phyloP scores from a whole-genome alignment of 805 yeast species.

The Teunomyces lycoperdinae region DNA sequence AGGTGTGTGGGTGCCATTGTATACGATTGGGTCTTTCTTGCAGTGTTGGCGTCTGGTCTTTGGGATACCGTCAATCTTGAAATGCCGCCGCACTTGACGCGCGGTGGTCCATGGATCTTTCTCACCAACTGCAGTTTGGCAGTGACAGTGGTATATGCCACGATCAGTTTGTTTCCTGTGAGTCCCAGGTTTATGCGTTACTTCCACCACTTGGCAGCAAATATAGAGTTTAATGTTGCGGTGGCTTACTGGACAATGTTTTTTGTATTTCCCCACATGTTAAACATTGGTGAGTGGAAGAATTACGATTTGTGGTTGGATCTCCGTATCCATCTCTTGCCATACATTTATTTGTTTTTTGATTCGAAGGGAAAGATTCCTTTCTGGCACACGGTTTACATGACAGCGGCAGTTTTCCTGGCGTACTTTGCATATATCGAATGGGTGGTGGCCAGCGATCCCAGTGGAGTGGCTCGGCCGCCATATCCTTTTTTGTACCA shows the following conservation, averaged over 20 bases:
- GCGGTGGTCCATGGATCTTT: conserved; percentile 24
- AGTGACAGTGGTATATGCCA: conserved; percentile 6
- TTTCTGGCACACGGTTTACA: not conserved
- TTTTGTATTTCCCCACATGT: conserved; percentile 13
- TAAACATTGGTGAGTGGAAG: conserved; percentile 14
- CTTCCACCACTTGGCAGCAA: conserved; percentile 11
- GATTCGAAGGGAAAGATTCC: conserved; percentile 2
- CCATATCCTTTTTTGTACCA: conserved; percentile 20
- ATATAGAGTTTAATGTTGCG: conserved; percentile 23
- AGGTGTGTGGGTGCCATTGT: not conserved
- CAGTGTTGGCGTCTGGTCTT: conserved; percentile 9
- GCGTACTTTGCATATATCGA: conserved; percentile 18
- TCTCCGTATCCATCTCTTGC: conserved; percentile 24
- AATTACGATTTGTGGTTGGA: conserved; percentile 17
- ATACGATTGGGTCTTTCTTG: conserved; percentile 1
- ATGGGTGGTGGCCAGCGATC: conserved; percentile 1
- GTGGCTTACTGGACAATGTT: conserved; percentile 21
- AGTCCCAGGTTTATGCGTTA: not conserved
- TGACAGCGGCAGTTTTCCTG: conserved; percentile 6
- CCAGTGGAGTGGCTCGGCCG: conserved; percentile 7
- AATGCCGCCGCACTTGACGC: conserved; percentile 18
- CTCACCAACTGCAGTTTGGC: conserved; percentile 20
- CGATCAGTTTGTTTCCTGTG: conserved; percentile 1
- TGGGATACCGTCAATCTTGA: conserved; percentile 12
- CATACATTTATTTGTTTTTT: conserved; percentile 18